Base-by-base conservation (phyloP, 257 asterid genomes). In the Przewalskia tangutica region DNA sequence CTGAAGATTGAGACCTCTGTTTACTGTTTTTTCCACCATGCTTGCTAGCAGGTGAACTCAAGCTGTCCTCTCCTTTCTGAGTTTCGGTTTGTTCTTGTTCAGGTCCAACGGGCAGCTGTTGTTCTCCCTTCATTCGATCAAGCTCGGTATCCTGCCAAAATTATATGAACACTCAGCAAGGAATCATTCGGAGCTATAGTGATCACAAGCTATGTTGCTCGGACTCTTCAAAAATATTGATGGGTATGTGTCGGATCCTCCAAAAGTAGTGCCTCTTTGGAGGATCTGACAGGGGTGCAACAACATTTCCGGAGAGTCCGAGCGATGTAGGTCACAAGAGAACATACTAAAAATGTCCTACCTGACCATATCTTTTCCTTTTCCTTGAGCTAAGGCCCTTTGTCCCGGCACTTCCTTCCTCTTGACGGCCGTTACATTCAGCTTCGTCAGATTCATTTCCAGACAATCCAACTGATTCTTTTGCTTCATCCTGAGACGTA, bases 351-450 rank as follows among this genome's bases (percentile, higher is more conserved):
- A 27, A 38, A 82, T 56, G 50, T 77, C 17, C 76, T 46, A 95
- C 98, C 98, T 92, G 93, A 65, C 84, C 83, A 64, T 76, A 86
- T 86, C 93, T 89, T 90, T 92, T 95, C 90, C 98, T 91, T 89
- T 91, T 95, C 92, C 87, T 91, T 42, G 90, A 82, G 53, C 85
- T 88, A 20, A 77, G 13, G 81, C 90, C 90, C 82, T 85, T 89
- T 63, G 83, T 85, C 1, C 80, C 82, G 4, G 86, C 51, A 18
- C 89, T 88, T 9, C 70, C 91, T 87, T 90, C 95, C 85, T 88
- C 94, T 81, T 83, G 96, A 81, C 89, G 89, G 78, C 94, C 91
- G 8, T 97, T 94, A 83, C 87, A 94, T 77, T 88, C 95, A 48
- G 93, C 93, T 82, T 89, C 95, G 20, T 89, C 97, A 10, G 95